Evolutionary conservation across 208 protist genomes (phyloP), one percentile per base, ranked within the genome.

Genomic region (Porcisia hertigi): DNA sequence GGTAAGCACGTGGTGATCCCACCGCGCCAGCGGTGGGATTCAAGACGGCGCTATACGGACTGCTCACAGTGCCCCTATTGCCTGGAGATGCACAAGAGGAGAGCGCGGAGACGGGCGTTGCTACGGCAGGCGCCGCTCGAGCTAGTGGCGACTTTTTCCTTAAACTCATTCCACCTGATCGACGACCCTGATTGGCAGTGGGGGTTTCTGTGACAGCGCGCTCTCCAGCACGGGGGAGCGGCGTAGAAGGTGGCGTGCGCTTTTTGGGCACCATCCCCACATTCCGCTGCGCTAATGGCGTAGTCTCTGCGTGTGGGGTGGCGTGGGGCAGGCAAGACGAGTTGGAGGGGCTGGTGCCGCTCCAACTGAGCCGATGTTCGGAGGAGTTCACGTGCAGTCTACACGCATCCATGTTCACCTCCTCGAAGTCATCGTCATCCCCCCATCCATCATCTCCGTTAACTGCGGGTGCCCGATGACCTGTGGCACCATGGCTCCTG

Each of bases 391-490:
- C 4, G n/a, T 43, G 49, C 1, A 23, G 47, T 9, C 30, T 45
- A 3, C 58, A 49, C 1, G 60, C n/a, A 14, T 76, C 64, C 69
- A 84, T 74, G 43, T 76, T 71, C 1, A 80, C 75, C 43, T 85
- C 82, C 62, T 86, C 83, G 52, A 85, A 87, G 11, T 75, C 79
- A 23, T 91, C 85, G 43, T 85, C 80, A n/a, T 84, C 81, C 36
- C 69, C 69, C 71, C 85, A 86, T 7, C 73, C 76, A 41, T 75
- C 75, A 14, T 75, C 57, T 23, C 16, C 30, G 0, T 18, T 73
- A 1, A 0, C 49, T 0, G 49, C 2, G 2, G 2, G 36, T 30
- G 57, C 12, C 6, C 20, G 18, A 0, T 52, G 34, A 30, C 1
- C 11, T 9, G 14, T 12, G 14, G 4, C 8, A 43, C 7, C 4